Conservation (phyloP, 2,329 filamentous ascomycete species). For the Myriangium duriaei region DNA sequence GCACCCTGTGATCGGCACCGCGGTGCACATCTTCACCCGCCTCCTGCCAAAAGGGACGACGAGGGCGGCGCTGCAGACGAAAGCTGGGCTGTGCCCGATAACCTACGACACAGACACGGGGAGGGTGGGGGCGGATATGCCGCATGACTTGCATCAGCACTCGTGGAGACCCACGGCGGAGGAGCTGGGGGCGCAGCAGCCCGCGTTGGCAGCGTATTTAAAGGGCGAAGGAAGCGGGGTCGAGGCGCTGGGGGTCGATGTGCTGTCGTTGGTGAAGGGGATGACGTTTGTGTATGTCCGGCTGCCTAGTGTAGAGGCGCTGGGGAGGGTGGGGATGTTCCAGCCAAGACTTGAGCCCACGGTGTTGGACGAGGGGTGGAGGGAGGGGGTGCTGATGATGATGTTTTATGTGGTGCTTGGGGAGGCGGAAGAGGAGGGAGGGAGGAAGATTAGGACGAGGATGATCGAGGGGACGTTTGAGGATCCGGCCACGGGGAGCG, state of each 20-base stretch:
- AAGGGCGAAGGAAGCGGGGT: conserved; percentile 1
- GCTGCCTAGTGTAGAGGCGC: conserved; percentile 46
- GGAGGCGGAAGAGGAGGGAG: conserved; percentile 16
- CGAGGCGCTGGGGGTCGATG: conserved; percentile 13
- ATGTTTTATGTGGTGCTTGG: conserved; percentile 47
- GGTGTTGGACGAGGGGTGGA: conserved; percentile 38
- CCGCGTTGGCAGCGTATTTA: conserved; percentile 17
- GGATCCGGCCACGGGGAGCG: conserved; percentile 40
- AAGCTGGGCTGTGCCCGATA: conserved; percentile 31
- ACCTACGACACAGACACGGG: conserved; percentile 26
- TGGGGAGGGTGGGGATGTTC: conserved; percentile 34
- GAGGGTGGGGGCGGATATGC: conserved; percentile 49
- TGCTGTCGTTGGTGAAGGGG: conserved; percentile 50
- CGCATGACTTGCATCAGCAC: conserved; percentile 56
- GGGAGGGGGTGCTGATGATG: conserved; percentile 38
- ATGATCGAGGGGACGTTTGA: conserved; percentile 44
- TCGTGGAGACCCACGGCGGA: conserved; percentile 19
- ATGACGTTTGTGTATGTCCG: conserved; percentile 60
- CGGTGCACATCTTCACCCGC: conserved; percentile 32
- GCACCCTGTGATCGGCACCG: conserved; percentile 46
- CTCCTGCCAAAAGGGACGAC: conserved; percentile 17
- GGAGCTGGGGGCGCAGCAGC: conserved; percentile 25
- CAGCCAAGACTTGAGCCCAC: conserved; percentile 23
- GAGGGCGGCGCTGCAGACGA: conserved; percentile 29
- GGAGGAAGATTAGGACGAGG: conserved; percentile 39